Base-by-base conservation (phyloP, 192 early-diverging fungal genomes). In the Coemansia sp. region DNA sequence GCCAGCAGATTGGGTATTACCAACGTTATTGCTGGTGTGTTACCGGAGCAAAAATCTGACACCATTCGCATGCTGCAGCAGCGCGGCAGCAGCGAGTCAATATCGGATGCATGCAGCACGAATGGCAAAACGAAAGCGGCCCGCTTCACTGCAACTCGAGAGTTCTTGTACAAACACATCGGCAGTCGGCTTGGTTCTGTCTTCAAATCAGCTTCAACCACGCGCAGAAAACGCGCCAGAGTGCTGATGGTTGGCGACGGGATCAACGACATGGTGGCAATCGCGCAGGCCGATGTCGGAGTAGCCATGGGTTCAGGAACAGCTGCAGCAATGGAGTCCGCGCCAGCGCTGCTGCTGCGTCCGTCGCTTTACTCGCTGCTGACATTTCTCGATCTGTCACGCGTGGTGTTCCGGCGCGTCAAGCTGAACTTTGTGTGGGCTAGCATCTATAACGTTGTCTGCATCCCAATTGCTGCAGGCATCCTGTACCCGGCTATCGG, bases 171-270 rank as follows among this genome's bases (percentile, higher is more conserved):
- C 25, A 21, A 28, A 4, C 52, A 5, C 7, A 28, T 24, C 8
- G 23, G 52, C 4, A 24, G 14, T 16, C 14, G 38, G 38, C 38
- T 9, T 44, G 16, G 38, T 16, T 1, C 38, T 14, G 38, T 44
- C 31, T 41, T 22, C 18, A 54, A 18, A 21, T 7, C 27, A 51
- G 47, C 60, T 5, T 9, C 28, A 8, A 54, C 62, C 18, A 56
- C 54, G 38, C 55, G 27, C 54, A 67, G 51, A 67, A 85, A 27
- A 69, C 67, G 47, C 34, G 78, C 74, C 34, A 52, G 82, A 22
- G 93, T 98, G 2, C 93, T 90, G 0, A 93, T 98, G 91, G 86
- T 94, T 6, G 96, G 96, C 23, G 96, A 98, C 69, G 96, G 96
- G 16, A 94, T 98, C 70, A 98, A 98, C 59, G 96, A 96, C 78